Conservation (phyloP, 345 rosid species). For the Salix viminalis region DNA sequence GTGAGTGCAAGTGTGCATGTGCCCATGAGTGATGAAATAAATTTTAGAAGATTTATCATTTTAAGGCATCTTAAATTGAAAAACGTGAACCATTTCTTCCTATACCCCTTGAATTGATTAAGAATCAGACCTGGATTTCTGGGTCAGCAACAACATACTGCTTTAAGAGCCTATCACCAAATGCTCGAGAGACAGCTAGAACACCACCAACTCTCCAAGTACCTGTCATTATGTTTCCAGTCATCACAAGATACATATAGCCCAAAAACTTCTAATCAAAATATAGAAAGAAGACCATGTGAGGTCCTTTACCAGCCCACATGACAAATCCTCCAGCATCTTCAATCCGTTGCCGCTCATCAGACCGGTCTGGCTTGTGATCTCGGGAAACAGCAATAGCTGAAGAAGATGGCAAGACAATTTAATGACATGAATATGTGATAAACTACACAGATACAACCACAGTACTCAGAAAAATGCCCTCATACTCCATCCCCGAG, state of each 20-base stretch:
- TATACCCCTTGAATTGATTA: neutral
- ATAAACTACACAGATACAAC: neutral
- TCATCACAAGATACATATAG: neutral
- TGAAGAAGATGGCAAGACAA: conserved; percentile 23
- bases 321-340: conserved; percentile 99
- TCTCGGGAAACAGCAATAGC: conserved; percentile 98
- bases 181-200: conserved; percentile 99
- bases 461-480: neutral
- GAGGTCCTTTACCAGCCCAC: conserved; percentile 82
- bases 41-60: neutral
- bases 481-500: neutral
- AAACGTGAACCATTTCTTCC: neutral
- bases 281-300: neutral
- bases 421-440: neutral
- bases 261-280: neutral
- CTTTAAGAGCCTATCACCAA: conserved; percentile 95
- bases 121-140: conserved; percentile 71
- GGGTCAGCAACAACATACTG: conserved; percentile 99
- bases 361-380: conserved; percentile 97
- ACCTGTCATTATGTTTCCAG: conserved; percentile 40
- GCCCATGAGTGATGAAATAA: neutral
- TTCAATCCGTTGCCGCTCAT: conserved; percentile 96
- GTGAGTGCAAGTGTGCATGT: neutral
- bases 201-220: conserved; percentile 99
- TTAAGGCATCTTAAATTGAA: neutral